phyloP scores from a whole-genome alignment of 352 stramenopile genomes.

The Saprolegnia diclina region DNA sequence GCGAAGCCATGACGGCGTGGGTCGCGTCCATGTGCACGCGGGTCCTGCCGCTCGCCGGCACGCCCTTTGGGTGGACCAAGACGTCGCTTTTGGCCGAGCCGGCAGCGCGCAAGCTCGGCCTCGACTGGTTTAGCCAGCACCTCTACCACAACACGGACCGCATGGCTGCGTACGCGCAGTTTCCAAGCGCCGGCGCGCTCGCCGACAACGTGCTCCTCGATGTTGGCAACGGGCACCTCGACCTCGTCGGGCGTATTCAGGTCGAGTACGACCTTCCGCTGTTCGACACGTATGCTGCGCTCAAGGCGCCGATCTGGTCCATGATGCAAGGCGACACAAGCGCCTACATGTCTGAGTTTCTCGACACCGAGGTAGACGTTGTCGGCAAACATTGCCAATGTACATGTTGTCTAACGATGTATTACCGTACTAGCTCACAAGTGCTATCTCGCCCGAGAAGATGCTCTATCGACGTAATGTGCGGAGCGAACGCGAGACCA shows the following conservation, averaged over 20 bases:
- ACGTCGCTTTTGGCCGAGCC: slow-evolving; percentile 1
- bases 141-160: slow-evolving; percentile 19
- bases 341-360: background rate
- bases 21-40: background rate
- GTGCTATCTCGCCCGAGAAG: background rate
- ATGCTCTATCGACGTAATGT: background rate
- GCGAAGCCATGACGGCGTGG: background rate
- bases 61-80: background rate
- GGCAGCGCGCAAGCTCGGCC: background rate
- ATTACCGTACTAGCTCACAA: background rate
- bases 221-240: background rate
- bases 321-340: background rate
- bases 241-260: background rate
- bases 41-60: background rate
- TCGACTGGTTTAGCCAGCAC: slow-evolving; percentile 17
- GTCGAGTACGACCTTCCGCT: background rate
- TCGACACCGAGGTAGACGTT: background rate
- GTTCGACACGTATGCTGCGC: background rate
- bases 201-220: background rate
- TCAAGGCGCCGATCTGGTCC: background rate
- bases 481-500: background rate
- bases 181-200: background rate
- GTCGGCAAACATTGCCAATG: no score
- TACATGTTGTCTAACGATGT: no score
- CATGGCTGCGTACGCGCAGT: background rate